Base-by-base conservation (phyloP, 306 rosid genomes). In the Rosa rugosa region DNA sequence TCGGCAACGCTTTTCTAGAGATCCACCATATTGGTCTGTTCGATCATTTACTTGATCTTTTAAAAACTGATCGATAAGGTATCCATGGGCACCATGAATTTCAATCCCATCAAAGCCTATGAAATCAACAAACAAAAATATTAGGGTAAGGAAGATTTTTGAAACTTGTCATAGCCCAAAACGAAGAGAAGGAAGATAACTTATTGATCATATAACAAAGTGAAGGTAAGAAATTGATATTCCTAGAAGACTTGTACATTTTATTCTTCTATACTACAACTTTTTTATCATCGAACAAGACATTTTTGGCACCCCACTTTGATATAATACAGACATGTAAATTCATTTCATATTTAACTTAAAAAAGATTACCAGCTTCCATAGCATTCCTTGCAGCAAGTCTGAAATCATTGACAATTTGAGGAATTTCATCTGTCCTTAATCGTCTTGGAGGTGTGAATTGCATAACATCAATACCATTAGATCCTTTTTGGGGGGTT, bases 361-460 rank as follows among this genome's bases (percentile, higher is more conserved):
- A 25, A 6, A 31, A 36, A 25, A 51, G 73, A 40, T 81, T 78
- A 92, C 97, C 97, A 56, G 95, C 97, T 90, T 92, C 88, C 6
- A 92, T 92, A 31, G 93, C 93, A 72, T 87, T 89, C 64, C 83
- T 82, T 38, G 91, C 89, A 8, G 91, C 93, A 46, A 75, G 79
- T 76, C 88, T 84, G 69, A 88, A 92, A 77, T 92, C 85, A 44
- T 90, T 80, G 34, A 88, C 97, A 71, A 90, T 31, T 6, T 56
- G 75, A 41, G 90, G 90, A 56, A 89, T 83, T 84, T 93, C 98
- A 45, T 91, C 90, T 0, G 89, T 82, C 51, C 86, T 78, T 11
- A 93, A 50, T 5, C 88, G 82, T 81, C 94, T 77, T 2, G 92
- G 97, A 23, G 91, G 91, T 6, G 91, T 80, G 75, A 70, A 82